Evolutionary conservation across 768 basidiomycete genomes (phyloP), one percentile per base, ranked within the genome.

Genomic region (Candolleomyces efflorescens): DNA sequence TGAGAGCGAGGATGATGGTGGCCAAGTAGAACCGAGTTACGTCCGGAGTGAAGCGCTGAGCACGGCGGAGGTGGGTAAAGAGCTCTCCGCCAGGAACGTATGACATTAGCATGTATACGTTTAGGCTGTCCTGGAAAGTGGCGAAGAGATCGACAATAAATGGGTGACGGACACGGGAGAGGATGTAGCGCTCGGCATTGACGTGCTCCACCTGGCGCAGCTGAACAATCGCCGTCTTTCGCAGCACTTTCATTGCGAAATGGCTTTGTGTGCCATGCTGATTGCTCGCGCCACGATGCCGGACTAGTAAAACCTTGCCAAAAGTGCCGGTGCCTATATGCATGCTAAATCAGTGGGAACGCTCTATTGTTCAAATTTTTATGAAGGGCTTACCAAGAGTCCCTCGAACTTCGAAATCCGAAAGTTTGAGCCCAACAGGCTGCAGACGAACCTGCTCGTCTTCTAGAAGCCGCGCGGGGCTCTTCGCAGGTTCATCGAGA

Each of bases 11-110:
- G 66, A 97, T 85, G 69, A 98, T 96, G 60, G 91, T 94, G 32
- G 96, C 95, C 61, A 96, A 85, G 74, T 98, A 99, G 75, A 98
- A 99, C 48, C 97, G 86, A 23, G 97, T 95, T 61, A 99, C 97
- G 68, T 99, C 97, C 27, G 96, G 90, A 3, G 92, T 92, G 76
- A 99, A 98, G 58, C 90, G 84, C 62, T 93, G 90, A 0, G 95
- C 94, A 49, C 97, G 86, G 58, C 97, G 90, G 38, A 98, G 84
- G 65, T 94, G 92, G 5, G 95, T 98, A 73, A 99, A 98, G 51
- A 99, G 85, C 73, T 99, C 97, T 38, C 97, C 97, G 18, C 97
- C 97, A 9, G 95, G 94, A 47, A 96, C 85, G 68, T 94, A 96
- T 51, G 93, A 95, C 76, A 98, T 86, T 60, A 99, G 78, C 92